Percentiles rank a stretch among this genome's conserved stretches.
These are phyloP conservation scores for Talaromyces stipitatus DNA, from an alignment of 495 filamentous ascomycete species.

Conservation along the genomic window DNA sequence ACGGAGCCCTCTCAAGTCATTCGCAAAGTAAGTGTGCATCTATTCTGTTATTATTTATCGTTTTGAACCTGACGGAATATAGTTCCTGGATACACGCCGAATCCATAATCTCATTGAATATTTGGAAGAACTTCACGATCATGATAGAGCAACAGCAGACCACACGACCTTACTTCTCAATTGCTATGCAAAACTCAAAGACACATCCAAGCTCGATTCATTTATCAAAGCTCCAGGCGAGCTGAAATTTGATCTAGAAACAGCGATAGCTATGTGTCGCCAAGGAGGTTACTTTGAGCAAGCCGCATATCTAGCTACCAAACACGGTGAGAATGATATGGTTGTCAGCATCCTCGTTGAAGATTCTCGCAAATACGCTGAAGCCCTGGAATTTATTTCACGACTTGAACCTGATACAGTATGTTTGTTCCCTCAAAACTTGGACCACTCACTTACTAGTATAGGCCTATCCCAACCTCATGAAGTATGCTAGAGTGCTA, in stretches of 20 bases:
- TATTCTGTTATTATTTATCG: not conserved
- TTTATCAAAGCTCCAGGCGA: conserved; percentile 96
- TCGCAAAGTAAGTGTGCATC: conserved; percentile 53
- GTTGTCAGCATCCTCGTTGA: conserved; percentile 95
- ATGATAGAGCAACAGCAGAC: conserved; percentile 88
- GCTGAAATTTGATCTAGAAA: conserved; percentile 93
- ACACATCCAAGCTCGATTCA: conserved; percentile 87
- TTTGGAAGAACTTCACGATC: conserved; percentile 91
- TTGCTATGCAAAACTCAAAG: conserved; percentile 96
- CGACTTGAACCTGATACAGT: conserved; percentile 76
- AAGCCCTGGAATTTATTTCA: conserved; percentile 88
- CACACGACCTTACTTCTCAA: conserved; percentile 93
- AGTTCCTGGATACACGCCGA: conserved; percentile 91
- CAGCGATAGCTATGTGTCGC: conserved; percentile 94
- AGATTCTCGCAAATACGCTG: conserved; percentile 79
- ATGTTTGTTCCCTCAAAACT: conserved; percentile 19
- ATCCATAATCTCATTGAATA: conserved; percentile 98
- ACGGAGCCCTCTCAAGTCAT: conserved; percentile 94
- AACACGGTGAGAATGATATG: conserved; percentile 87
- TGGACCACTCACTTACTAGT: conserved; percentile 11
- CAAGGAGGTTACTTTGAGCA: conserved; percentile 98
- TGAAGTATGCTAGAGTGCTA: conserved; percentile 90
- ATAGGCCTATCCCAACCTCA: conserved; percentile 79
- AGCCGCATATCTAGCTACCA: conserved; percentile 89
- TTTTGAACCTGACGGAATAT: not conserved